Evolutionary conservation across 2,329 filamentous ascomycete genomes (phyloP).

Genomic region (Leptographium radiaticola): DNA sequence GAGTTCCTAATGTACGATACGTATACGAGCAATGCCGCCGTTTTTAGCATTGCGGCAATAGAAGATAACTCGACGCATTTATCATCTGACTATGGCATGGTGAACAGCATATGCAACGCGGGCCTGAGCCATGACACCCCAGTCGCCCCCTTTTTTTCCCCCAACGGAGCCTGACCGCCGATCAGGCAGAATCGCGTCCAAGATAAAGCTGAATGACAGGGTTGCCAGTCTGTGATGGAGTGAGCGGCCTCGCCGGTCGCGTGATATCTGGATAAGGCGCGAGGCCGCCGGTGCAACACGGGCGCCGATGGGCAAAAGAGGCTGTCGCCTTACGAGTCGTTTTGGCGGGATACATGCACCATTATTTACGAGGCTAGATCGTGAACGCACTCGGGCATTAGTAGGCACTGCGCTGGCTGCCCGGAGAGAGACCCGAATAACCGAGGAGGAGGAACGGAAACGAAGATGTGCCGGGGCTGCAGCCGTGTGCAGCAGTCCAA

Average conservation of each 20-base stretch:
- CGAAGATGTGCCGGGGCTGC: neutral
- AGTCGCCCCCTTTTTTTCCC: neutral
- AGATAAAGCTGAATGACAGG: neutral
- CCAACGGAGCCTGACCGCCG: neutral
- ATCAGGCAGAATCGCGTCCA: too few species aligned
- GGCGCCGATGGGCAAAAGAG: neutral
- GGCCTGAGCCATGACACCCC: neutral
- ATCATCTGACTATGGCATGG: neutral
- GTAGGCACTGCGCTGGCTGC: neutral
- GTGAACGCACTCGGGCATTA: too few species aligned
- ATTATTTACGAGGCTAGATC: too few species aligned
- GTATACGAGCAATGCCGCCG: too few species aligned
- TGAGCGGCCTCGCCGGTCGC: neutral
- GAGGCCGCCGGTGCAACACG: neutral
- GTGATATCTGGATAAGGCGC: neutral
- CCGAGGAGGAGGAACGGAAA: neutral
- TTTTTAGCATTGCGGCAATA: neutral
- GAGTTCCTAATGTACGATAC: too few species aligned
- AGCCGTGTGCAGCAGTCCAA: neutral
- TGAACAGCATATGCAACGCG: neutral
- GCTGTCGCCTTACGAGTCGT: neutral
- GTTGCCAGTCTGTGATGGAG: neutral
- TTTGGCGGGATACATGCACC: neutral
- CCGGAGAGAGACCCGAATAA: neutral
- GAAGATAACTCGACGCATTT: neutral